Percentiles rank a stretch among this genome's conserved stretches.
phyloP scores from a whole-genome alignment of 495 filamentous ascomycete species.

The Hypomontagnella submonticulosa region DNA sequence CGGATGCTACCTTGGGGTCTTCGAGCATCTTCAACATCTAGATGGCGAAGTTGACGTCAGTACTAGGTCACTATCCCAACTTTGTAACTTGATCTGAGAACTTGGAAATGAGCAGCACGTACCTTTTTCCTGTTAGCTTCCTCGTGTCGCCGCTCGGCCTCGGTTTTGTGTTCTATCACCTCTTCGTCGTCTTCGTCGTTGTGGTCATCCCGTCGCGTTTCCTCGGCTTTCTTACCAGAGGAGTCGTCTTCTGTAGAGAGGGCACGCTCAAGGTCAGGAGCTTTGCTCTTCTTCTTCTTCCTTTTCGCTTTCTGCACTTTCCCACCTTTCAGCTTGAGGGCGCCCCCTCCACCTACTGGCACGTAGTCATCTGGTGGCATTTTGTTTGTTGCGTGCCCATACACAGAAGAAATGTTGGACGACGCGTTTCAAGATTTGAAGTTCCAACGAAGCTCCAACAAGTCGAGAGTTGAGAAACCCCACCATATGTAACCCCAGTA shows the following conservation, averaged over 20 bases:
- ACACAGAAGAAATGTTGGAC: neutral
- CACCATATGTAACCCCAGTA: too few relatives aligned
- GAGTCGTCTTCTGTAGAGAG: constrained; percentile 42
- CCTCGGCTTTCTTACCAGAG: constrained; percentile 24
- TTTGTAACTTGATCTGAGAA: neutral
- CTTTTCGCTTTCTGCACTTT: constrained; percentile 72
- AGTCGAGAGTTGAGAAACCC: too few relatives aligned
- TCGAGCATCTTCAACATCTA: constrained; percentile 76
- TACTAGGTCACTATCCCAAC: neutral
- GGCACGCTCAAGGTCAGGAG: constrained; percentile 50
- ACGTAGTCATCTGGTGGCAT: constrained; percentile 78
- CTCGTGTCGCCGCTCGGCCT: constrained; percentile 82
- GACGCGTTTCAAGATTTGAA: too few relatives aligned
- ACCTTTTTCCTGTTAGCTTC: constrained; percentile 84
- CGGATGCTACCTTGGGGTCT: constrained; percentile 58
- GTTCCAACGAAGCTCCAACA: too few relatives aligned
- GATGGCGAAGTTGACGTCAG: constrained; percentile 59
- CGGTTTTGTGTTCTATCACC: constrained; percentile 71
- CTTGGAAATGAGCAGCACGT: constrained; percentile 47
- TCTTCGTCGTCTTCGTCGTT: constrained; percentile 40
- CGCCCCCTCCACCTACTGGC: constrained; percentile 69
- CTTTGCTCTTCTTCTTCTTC: constrained; percentile 65
- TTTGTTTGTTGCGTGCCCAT: constrained; percentile 12
- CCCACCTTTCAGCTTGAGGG: constrained; percentile 83
- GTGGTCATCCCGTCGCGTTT: constrained; percentile 21